A percentile compares a stretch with the other conserved stretches of the same genome.
Conservation (phyloP, 2,329 filamentous ascomycete species). For the Sodiomyces alkalinus region DNA sequence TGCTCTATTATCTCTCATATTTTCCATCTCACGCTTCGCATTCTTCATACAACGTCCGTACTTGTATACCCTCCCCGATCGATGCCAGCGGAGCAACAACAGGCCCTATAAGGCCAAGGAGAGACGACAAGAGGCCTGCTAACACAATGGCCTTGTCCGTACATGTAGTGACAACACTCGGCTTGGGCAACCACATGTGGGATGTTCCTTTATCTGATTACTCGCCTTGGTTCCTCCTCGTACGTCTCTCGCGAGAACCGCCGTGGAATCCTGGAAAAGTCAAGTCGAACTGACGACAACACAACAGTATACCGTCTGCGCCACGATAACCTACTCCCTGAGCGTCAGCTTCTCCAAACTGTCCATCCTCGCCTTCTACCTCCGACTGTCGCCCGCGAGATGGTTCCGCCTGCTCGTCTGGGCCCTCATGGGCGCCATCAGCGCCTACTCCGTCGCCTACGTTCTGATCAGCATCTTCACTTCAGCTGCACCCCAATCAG, state of each 20-base stretch:
- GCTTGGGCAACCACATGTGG: conserved; percentile 10
- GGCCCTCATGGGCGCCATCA: conserved; percentile 14
- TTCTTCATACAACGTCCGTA: too few relatives aligned
- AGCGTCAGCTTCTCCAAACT: conserved; percentile 8
- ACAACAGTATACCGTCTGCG: conserved; percentile 8
- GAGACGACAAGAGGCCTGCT: too few relatives aligned
- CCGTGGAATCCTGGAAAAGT: too few relatives aligned
- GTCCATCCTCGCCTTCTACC: conserved; percentile 6
- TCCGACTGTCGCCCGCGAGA: conserved; percentile 11
- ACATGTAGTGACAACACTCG: too few relatives aligned
- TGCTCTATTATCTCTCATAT: too few relatives aligned
- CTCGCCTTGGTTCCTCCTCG: conserved; percentile 3
- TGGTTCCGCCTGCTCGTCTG: conserved; percentile 16
- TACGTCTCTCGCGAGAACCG: too few relatives aligned
- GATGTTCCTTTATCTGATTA: conserved; percentile 7
- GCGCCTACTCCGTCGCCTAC: conserved; percentile 15
- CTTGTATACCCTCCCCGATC: too few relatives aligned
- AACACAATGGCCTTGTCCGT: too few relatives aligned
- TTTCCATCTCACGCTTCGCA: too few relatives aligned
- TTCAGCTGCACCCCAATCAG: conserved; percentile 13
- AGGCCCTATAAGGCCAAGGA: too few relatives aligned
- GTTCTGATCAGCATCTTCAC: conserved; percentile 15
- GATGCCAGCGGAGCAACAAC: too few relatives aligned
- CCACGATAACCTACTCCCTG: conserved; percentile 9
- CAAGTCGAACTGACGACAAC: background rate